Evolutionary conservation across 2,329 filamentous ascomycete genomes (phyloP), one percentile per base, ranked within the genome.

Genomic region (Hypocreales sp.): DNA sequence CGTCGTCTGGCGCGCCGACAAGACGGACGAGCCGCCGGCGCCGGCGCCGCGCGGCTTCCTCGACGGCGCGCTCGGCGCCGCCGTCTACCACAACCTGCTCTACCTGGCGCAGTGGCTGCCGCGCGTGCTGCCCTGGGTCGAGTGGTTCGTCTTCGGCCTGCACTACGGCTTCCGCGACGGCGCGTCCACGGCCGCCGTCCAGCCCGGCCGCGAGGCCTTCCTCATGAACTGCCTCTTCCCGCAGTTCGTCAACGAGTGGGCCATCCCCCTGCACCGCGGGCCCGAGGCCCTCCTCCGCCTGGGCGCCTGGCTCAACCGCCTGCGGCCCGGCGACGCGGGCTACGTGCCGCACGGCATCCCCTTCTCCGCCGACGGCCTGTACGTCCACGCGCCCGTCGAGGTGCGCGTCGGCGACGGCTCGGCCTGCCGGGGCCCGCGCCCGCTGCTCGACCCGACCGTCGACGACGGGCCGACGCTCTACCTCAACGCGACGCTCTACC

Each of bases 171-270:
- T 94, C 63, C 61, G 61, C 19, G 69, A 81, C 34, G 73, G 72
- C 26, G 66, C 64, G 4, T 64, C 65, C 28, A 78, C 72, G 22
- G 63, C 66, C n/a, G 87, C 79, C 5, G 70, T 94, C 12, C 79
- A 94, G 51, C 73, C 78, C 14, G 79, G 79, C 36, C 72, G 79
- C 33, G 61, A 77, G 36, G 87, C 84, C 9, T 67, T 95, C 24
- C 64, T 94, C 28, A 87, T 98, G 80, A 90, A 98, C 58, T 98
- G 90, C 45, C 68, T 95, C 5, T 98, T 94, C 60, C 87, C 80
- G n/a, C 90, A 98, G 47, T 93, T 83, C 42, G 90, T 98, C 38
- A 94, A 98, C 50, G 90, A 98, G 50, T 98, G 90, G 90, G 87
- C 87, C 1, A 67, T 98, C 6, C 87, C 90, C 2, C 64, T 98